Conservation (phyloP, 1,284 basidiomycete species). For the Cutaneotrichosporon curvatum region DNA sequence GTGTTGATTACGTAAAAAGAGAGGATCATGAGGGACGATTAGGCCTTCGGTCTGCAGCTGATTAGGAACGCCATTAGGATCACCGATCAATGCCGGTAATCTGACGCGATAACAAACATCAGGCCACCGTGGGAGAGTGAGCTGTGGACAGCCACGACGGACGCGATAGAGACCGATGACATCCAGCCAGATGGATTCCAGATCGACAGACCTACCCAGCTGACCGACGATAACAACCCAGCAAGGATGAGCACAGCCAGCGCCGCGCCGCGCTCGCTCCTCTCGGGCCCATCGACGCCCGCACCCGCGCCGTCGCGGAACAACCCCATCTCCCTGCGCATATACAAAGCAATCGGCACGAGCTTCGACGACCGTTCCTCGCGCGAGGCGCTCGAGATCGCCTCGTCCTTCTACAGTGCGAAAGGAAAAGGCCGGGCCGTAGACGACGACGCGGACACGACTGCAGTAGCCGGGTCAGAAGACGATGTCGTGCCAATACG, state of each 20-base stretch:
- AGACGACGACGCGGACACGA: neutral
- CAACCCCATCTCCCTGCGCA: constrained; percentile 65
- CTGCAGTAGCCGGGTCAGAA: no score
- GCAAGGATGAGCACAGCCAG: neutral
- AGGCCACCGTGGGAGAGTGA: no score
- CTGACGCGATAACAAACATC: no score
- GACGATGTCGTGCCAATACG: constrained; percentile 26
- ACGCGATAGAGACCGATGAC: no score
- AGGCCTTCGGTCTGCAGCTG: no score
- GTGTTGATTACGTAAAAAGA: no score
- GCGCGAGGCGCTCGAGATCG: constrained; percentile 69
- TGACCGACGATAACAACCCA: neutral
- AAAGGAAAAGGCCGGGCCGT: constrained; percentile 2
- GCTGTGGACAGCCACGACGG: no score
- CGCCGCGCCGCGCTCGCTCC: neutral
- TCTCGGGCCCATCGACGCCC: constrained; percentile 14
- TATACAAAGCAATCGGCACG: constrained; percentile 80
- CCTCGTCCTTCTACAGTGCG: constrained; percentile 62
- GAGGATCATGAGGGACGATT: no score
- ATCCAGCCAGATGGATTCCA: no score
- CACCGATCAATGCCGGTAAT: no score
- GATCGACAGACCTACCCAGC: no score
- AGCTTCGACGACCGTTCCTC: constrained; percentile 71
- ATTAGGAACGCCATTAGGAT: no score
- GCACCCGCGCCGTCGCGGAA: constrained; percentile 30